Percentiles rank a stretch among this genome's conserved stretches.
These are phyloP conservation scores for Mycosphaerella sp. DNA, from an alignment of 2,329 filamentous ascomycete species.

Conservation along the genomic window DNA sequence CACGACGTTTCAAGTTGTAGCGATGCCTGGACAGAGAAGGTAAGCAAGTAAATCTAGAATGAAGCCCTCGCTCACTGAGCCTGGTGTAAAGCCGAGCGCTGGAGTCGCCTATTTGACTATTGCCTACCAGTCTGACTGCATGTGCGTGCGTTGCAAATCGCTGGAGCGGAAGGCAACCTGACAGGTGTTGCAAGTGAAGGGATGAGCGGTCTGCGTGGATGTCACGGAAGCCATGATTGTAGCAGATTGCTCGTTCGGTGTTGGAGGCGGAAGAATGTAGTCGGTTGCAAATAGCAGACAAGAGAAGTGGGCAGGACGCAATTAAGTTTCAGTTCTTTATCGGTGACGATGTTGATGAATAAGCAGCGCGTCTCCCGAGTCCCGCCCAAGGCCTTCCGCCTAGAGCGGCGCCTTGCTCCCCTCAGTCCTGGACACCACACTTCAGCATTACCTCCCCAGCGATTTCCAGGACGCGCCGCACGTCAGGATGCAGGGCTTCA, in stretches of 20 bases:
- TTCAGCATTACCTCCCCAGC: background rate
- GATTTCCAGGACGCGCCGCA: background rate
- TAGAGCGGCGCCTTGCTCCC: background rate
- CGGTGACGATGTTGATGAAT: too few relatives aligned
- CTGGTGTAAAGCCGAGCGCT: too few relatives aligned
- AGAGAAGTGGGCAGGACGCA: background rate
- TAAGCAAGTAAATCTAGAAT: background rate
- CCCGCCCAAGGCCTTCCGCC: too few relatives aligned
- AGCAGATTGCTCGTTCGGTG: background rate
- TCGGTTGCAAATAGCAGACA: background rate
- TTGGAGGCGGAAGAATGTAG: background rate
- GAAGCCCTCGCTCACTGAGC: conserved; percentile 32
- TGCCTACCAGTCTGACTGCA: conserved; percentile 78
- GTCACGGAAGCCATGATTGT: conserved; percentile 17
- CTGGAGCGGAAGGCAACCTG: conserved; percentile 93
- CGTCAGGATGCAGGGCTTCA: conserved; percentile 71
- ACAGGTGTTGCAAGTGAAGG: conserved; percentile 97
- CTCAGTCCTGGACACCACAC: background rate
- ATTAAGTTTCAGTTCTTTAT: too few relatives aligned
- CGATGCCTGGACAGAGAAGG: conserved; percentile 47
- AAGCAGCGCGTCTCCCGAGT: too few relatives aligned
- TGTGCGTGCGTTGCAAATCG: conserved; percentile 88
- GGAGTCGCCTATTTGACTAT: background rate
- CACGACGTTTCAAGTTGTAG: conserved; percentile 81
- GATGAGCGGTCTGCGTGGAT: conserved; percentile 50